phyloP scores from a whole-genome alignment of 805 yeast genomes.

The Scheffersomyces stipitis region DNA sequence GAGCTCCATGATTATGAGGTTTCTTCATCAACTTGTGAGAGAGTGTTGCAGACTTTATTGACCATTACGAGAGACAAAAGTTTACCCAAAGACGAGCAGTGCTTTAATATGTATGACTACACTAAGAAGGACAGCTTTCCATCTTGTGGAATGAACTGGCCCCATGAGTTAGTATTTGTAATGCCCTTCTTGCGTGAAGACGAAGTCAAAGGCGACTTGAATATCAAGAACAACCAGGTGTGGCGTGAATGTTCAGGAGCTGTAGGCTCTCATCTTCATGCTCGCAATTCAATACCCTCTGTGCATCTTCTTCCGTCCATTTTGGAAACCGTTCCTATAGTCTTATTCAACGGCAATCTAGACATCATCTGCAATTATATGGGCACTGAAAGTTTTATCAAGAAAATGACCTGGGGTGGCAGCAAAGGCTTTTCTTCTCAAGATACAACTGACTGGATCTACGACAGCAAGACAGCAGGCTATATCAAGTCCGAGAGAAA shows the following conservation, averaged over 20 bases:
- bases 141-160: slow-evolving; percentile 93
- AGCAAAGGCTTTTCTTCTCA: slow-evolving; percentile 49
- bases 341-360: slow-evolving; percentile 82
- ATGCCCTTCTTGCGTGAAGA: slow-evolving; percentile 48
- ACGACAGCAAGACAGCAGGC: slow-evolving; percentile 40
- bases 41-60: slow-evolving; percentile 39
- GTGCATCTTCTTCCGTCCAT: slow-evolving; percentile 66
- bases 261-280: slow-evolving; percentile 55
- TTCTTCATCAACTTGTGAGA: slow-evolving; percentile 45
- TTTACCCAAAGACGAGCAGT: slow-evolving; percentile 43
- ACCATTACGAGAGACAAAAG: slow-evolving; percentile 24
- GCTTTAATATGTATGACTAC: slow-evolving; percentile 83
- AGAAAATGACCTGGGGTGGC: slow-evolving; percentile 62
- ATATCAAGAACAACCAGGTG: slow-evolving; percentile 39
- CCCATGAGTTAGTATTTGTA: slow-evolving; percentile 54
- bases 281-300: slow-evolving; percentile 57
- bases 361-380: slow-evolving; percentile 85
- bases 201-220: slow-evolving; percentile 50
- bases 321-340: slow-evolving; percentile 56
- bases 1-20: slow-evolving; percentile 19
- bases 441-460: slow-evolving; percentile 40
- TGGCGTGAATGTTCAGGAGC: slow-evolving; percentile 81
- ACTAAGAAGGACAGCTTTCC: slow-evolving; percentile 73
- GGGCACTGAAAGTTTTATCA: slow-evolving; percentile 70
- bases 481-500: slow-evolving; percentile 55